phyloP scores from a whole-genome alignment of 2,329 filamentous ascomycete genomes.

The Xenoacremonium recifei region DNA sequence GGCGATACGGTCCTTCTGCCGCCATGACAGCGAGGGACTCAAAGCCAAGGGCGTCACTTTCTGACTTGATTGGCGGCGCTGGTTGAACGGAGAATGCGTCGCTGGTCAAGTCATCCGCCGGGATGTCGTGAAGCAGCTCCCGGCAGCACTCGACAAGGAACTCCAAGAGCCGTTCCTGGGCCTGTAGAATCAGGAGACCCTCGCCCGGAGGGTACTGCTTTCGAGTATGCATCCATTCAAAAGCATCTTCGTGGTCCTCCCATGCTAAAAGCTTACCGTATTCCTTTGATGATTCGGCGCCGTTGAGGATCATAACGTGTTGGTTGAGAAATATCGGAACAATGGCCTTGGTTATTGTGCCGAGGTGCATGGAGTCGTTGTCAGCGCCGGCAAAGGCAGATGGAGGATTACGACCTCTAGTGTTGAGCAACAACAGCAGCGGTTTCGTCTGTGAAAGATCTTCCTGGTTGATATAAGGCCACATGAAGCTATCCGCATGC shows the following conservation, averaged over 20 bases:
- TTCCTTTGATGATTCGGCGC: slow-evolving; percentile 18
- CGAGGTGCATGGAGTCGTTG: slow-evolving; percentile 30
- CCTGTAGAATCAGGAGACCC: slow-evolving; percentile 50
- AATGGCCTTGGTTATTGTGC: slow-evolving; percentile 22
- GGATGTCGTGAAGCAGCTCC: slow-evolving; percentile 51
- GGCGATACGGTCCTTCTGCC: slow-evolving; percentile 51
- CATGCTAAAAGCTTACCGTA: slow-evolving; percentile 38
- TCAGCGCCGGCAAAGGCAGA: slow-evolving; percentile 48
- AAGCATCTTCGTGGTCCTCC: slow-evolving; percentile 35
- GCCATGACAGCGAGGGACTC: slow-evolving; percentile 39
- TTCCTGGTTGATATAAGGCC: slow-evolving; percentile 57
- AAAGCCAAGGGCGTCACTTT: slow-evolving; percentile 30
- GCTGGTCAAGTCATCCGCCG: slow-evolving; percentile 25
- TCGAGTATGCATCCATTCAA: slow-evolving; percentile 31
- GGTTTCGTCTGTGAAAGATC: slow-evolving; percentile 45
- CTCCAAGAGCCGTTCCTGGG: slow-evolving; percentile 43
- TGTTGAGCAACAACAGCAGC: slow-evolving; percentile 51
- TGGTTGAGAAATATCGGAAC: slow-evolving; percentile 26
- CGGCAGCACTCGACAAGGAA: slow-evolving; percentile 51
- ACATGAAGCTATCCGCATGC: slow-evolving; percentile 40
- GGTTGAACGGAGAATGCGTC: slow-evolving; percentile 33
- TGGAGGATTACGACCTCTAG: slow-evolving; percentile 47
- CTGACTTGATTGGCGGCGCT: slow-evolving; percentile 33
- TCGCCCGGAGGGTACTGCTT: slow-evolving; percentile 42
- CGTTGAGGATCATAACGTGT: slow-evolving; percentile 35